A percentile compares a stretch with the other conserved stretches of the same genome.
Conservation (phyloP, 495 filamentous ascomycete species). For the Extremus antarcticus region DNA sequence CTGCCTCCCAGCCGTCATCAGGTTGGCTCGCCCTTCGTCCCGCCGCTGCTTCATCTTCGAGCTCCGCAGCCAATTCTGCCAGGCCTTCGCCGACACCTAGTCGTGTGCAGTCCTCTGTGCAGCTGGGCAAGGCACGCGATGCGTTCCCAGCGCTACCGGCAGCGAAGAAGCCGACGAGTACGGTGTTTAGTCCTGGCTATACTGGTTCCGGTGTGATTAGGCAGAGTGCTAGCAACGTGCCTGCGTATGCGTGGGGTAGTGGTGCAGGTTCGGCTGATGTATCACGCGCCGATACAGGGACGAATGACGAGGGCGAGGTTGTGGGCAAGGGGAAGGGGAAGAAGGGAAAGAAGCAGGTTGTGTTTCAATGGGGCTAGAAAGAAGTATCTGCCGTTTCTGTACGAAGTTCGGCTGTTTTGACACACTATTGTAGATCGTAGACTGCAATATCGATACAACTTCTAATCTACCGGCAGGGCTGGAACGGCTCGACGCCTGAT, state of each 20-base stretch:
- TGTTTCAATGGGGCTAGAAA: conserved; percentile 41
- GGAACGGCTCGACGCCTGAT: not conserved
- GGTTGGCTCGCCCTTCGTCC: conserved; percentile 33
- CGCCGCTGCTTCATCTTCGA: conserved; percentile 7
- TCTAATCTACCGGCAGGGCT: not conserved
- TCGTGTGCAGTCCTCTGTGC: conserved; percentile 25
- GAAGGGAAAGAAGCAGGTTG: conserved; percentile 69
- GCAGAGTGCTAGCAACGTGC: conserved; percentile 35
- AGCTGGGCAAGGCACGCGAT: conserved; percentile 27
- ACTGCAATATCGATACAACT: not conserved
- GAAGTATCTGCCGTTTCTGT: not conserved
- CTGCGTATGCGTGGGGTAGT: conserved; percentile 38
- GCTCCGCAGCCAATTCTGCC: conserved; percentile 4
- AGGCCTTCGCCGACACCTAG: conserved; percentile 21
- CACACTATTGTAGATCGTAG: not conserved
- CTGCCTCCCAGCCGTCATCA: conserved; percentile 23
- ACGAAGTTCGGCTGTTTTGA: not conserved
- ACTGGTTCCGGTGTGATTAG: conserved; percentile 59
- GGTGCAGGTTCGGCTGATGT: conserved; percentile 18
- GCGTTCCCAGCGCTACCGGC: conserved; percentile 75
- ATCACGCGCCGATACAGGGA: conserved; percentile 23
- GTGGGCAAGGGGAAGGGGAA: conserved; percentile 58
- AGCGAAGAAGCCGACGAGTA: conserved; percentile 64
- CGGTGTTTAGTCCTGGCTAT: conserved; percentile 62
- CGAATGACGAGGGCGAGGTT: conserved; percentile 23